phyloP scores from a whole-genome alignment of 1,284 basidiomycete genomes.

The Mycosarcoma mackinlayi region DNA sequence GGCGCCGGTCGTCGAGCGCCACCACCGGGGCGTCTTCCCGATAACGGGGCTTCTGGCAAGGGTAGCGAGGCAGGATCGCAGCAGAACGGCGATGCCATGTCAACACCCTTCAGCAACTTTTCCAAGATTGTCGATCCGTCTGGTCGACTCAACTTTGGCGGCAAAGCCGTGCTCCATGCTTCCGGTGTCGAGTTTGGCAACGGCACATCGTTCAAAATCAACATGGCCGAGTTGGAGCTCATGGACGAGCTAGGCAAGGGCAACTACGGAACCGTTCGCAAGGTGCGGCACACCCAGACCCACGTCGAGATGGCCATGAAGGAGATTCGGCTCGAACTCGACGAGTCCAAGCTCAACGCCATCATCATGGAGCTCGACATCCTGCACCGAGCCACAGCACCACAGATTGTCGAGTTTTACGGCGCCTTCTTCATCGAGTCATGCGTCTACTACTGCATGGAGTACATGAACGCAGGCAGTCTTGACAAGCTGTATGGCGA shows the following conservation, averaged over 20 bases:
- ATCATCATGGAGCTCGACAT: constrained; percentile 99
- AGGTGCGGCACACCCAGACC: constrained; percentile 91
- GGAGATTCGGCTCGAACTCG: constrained; percentile 98
- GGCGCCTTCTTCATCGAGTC: constrained; percentile 99
- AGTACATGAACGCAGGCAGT: constrained; percentile 96
- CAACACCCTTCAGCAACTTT: constrained; percentile 90
- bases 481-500: constrained; percentile 80
- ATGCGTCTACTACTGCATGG: constrained; percentile 99
- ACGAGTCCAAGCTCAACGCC: constrained; percentile 90
- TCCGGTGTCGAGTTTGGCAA: constrained; percentile 94
- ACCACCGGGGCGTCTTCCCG: constrained; percentile 68
- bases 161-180: constrained; percentile 91
- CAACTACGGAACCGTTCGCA: constrained; percentile 97
- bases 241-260: constrained; percentile 89
- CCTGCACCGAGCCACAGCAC: constrained; percentile 88
- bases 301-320: constrained; percentile 99
- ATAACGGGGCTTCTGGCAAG: constrained; percentile 61
- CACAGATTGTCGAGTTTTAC: constrained; percentile 96
- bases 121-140: constrained; percentile 96
- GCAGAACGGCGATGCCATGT: constrained; percentile 69
- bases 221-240: constrained; percentile 92
- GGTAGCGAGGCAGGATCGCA: constrained; percentile 1
- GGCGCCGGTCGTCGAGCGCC: constrained; percentile 75
- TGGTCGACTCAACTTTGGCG: constrained; percentile 89
- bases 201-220: constrained; percentile 91